A percentile compares a stretch with the other conserved stretches of the same genome.
Evolutionary conservation across 73 alveolate genomes (phyloP).

Genomic region (Tetrahymena borealis): DNA sequence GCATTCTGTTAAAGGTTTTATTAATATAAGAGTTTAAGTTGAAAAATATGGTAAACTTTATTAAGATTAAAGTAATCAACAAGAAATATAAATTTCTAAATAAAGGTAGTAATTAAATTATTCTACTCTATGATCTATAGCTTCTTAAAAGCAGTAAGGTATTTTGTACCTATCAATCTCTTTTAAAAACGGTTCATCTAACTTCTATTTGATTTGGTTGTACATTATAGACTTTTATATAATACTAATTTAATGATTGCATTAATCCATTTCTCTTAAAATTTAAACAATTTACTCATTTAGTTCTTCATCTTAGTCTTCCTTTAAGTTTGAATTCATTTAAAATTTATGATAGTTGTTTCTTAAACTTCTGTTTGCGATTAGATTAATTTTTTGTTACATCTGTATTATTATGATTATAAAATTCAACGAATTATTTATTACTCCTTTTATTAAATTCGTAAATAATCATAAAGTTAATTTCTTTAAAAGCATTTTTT

Average conservation of each 20-base stretch:
- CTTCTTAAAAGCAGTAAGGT: not conserved
- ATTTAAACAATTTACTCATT: not conserved
- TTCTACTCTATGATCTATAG: not conserved
- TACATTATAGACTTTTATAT: not conserved
- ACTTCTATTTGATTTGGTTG: not conserved
- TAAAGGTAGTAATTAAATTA: not conserved
- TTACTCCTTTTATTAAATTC: too few species aligned
- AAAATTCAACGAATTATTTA: too few species aligned
- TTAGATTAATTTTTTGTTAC: too few species aligned
- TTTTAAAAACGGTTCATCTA: not conserved
- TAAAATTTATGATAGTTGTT: too few species aligned
- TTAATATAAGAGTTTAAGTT: not conserved
- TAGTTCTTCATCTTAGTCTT: too few species aligned
- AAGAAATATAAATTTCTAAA: not conserved
- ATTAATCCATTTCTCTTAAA: not conserved
- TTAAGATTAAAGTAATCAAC: too few species aligned
- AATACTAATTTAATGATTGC: not conserved
- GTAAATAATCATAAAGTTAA: too few species aligned
- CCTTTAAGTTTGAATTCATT: too few species aligned
- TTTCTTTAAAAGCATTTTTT: too few species aligned
- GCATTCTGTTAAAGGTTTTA: not conserved
- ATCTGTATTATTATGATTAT: too few species aligned
- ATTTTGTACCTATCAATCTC: not conserved
- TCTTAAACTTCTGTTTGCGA: too few species aligned
- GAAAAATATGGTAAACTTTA: not conserved